A percentile compares a stretch with the other conserved stretches of the same genome.
Evolutionary conservation across 768 basidiomycete genomes (phyloP).

Genomic region (Cytidiella melzeri): DNA sequence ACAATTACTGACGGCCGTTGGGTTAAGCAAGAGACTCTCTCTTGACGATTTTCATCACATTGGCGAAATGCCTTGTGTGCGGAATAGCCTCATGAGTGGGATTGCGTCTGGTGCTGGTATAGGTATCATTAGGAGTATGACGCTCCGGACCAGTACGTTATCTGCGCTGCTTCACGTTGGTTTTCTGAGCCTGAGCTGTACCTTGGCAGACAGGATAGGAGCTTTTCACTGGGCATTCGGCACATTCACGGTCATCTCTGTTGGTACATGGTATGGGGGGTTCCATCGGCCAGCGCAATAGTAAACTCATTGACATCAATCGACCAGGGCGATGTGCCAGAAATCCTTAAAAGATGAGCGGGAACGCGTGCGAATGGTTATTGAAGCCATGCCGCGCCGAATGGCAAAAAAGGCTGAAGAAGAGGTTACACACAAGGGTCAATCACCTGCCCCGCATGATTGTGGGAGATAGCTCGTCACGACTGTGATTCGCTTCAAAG

Average conservation of each 20-base stretch:
- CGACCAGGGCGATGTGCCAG: conserved; percentile 58
- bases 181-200: neutral
- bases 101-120: conserved; percentile 78
- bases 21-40: conserved; percentile 40
- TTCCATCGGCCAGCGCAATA: no score
- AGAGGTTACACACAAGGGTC: neutral
- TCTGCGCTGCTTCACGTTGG: neutral
- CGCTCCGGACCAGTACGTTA: conserved; percentile 40
- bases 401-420: conserved; percentile 38
- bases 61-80: conserved; percentile 68
- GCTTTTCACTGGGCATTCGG: conserved; percentile 79
- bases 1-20: conserved; percentile 1
- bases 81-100: conserved; percentile 68
- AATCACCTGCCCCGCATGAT: neutral
- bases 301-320: neutral
- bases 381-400: conserved; percentile 56
- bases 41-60: conserved; percentile 55
- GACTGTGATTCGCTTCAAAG: no score
- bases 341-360: conserved; percentile 49
- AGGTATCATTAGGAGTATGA: conserved; percentile 66
- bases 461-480: neutral
- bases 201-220: conserved; percentile 56
- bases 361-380: conserved; percentile 45
- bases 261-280: conserved; percentile 61
- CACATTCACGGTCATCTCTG: conserved; percentile 61